Evolutionary conservation across 1,139 yeast genomes (phyloP), one percentile per base, ranked within the genome.

Genomic region (Taphrina deformans): DNA sequence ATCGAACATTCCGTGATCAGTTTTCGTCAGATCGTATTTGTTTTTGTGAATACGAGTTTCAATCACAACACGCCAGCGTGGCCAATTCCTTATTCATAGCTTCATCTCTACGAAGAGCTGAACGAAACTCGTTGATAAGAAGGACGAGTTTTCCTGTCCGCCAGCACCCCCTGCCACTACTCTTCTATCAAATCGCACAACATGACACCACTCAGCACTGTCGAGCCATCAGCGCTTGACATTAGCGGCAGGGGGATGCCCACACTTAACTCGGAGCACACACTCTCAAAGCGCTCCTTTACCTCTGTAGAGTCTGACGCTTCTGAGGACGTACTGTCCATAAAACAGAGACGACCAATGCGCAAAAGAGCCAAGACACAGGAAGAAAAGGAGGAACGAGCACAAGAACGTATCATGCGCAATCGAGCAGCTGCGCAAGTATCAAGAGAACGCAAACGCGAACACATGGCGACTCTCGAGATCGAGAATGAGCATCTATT

Each of bases 381-480:
- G 72, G 97, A 92, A 77, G 99, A 93, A 78, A 93, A 92, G 79
- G 98, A 93, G 77, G 97, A 92, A 77, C 87, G 99, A 69, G 83
- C 97, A 65, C 85, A 92, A 63, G 98, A 93, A 78, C 81, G 99
- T 67, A 91, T 93, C 65, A 81, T 93, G 74, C 84, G 99, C 74
- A 93, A 93, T 76, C 85, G 99, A 73, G 88, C 93, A 74, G 98
- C 99, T 26, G 99, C 99, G 55, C 98, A 93, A 75, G 96, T 96
- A 58, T 89, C 96, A 35, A 84, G 99, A 70, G 99, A 93, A 75
- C 92, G 92, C 84, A 93, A 93, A 83, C 84, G 98, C 74, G 85
- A 86, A 74, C 96, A 92, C 75, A 88, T 93, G 68, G 96, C 91
- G 76, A 86, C 85, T 70, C 81, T 93, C 71, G 98, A 93, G 78